phyloP scores from a whole-genome alignment of 768 basidiomycete genomes.

The Dictyophora rubrovolvata region DNA sequence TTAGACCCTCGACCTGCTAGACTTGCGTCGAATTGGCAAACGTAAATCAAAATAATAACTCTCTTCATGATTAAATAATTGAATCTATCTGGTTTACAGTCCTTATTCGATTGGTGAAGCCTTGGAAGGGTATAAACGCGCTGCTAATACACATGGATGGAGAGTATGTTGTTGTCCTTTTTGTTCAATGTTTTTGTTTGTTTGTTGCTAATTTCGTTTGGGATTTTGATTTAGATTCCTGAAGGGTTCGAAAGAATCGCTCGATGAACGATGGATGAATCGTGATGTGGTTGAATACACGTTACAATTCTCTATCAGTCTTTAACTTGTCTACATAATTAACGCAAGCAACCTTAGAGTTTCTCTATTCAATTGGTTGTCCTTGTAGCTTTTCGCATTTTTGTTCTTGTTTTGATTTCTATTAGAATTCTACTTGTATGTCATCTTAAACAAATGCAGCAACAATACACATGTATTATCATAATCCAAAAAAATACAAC shows the following conservation, averaged over 20 bases:
- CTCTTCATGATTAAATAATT: background rate
- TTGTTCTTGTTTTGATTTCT: background rate
- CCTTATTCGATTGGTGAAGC: constrained; percentile 47
- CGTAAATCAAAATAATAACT: constrained; percentile 21
- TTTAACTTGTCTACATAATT: too few relatives aligned
- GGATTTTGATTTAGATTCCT: constrained; percentile 21
- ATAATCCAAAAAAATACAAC: too few relatives aligned
- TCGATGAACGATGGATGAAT: too few relatives aligned
- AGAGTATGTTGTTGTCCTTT: constrained; percentile 25
- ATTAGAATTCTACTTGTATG: too few relatives aligned
- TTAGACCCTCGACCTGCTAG: constrained; percentile 55
- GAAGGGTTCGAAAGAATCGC: constrained; percentile 17
- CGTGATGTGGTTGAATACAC: too few relatives aligned
- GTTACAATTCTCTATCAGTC: too few relatives aligned
- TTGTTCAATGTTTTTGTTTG: background rate
- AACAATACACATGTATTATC: too few relatives aligned
- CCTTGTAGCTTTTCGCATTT: too few relatives aligned
- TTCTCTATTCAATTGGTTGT: too few relatives aligned
- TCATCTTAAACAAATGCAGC: too few relatives aligned
- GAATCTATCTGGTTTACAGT: constrained; percentile 11
- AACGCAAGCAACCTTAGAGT: too few relatives aligned
- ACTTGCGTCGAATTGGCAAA: constrained; percentile 41
- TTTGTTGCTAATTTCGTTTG: background rate
- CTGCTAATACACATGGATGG: constrained; percentile 58
- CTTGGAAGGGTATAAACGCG: constrained; percentile 52